These are phyloP conservation scores for Pseudogymnoascus sp. DNA, from an alignment of 2,329 filamentous ascomycete species.

Conservation along the genomic window DNA sequence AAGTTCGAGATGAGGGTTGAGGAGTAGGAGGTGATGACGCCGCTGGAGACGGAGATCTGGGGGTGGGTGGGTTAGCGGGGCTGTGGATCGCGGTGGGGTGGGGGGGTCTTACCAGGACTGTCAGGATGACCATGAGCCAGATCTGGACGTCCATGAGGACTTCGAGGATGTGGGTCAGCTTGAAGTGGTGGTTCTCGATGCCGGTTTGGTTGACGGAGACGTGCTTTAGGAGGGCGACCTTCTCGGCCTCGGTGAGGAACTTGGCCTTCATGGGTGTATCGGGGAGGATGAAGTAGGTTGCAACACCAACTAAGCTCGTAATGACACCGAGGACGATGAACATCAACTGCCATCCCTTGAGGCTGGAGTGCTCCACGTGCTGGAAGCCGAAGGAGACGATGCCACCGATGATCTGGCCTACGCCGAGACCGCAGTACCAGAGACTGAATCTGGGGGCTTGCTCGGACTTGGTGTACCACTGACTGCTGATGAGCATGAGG, in stretches of 20 bases:
- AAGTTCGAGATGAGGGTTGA: constrained; percentile 49
- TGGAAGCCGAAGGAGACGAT: constrained; percentile 50
- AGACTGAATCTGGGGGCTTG: constrained; percentile 53
- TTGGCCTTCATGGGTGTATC: constrained; percentile 42
- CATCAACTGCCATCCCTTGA: constrained; percentile 45
- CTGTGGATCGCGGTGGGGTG: background rate
- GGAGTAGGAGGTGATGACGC: constrained; percentile 50
- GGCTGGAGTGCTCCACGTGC: constrained; percentile 34
- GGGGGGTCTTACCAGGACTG: constrained; percentile 39
- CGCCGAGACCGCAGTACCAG: constrained; percentile 55
- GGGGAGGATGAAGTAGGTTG: constrained; percentile 40
- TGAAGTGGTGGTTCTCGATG: constrained; percentile 45
- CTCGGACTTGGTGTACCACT: constrained; percentile 53
- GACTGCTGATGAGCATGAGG: constrained; percentile 54
- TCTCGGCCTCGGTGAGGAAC: constrained; percentile 35
- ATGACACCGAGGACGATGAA: constrained; percentile 44
- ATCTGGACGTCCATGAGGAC: constrained; percentile 46
- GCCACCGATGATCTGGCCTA: constrained; percentile 48
- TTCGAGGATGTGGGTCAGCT: constrained; percentile 43
- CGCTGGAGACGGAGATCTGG: constrained; percentile 45
- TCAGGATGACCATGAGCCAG: constrained; percentile 44
- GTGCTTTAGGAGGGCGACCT: constrained; percentile 43
- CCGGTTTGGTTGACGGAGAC: constrained; percentile 51
- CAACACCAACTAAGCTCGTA: constrained; percentile 38
- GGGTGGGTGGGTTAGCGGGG: constrained; percentile 21